These are phyloP conservation scores for Penicillium sp. DNA, from an alignment of 2,329 filamentous ascomycete genomes.

Conservation along the genomic window DNA sequence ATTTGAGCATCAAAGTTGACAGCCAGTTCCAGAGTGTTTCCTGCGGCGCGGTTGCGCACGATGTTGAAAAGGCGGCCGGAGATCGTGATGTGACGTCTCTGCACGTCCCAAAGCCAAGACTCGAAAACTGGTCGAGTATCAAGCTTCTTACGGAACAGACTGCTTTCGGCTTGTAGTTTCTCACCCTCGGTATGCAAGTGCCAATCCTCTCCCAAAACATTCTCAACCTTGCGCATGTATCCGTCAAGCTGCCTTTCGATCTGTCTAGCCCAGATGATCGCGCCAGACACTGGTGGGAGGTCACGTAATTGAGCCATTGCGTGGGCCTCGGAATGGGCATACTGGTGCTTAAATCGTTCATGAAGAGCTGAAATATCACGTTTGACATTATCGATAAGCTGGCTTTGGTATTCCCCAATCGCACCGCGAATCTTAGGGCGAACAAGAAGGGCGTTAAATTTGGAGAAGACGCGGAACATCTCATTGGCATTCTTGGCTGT, in stretches of 20 bases:
- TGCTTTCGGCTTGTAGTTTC: slow-evolving; percentile 88
- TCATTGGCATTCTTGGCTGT: slow-evolving; percentile 97
- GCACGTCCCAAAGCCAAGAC: slow-evolving; percentile 90
- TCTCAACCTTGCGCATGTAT: slow-evolving; percentile 99
- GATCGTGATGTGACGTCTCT: slow-evolving; percentile 86
- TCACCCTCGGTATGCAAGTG: slow-evolving; percentile 91
- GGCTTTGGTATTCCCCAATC: slow-evolving; percentile 96
- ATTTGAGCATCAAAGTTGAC: slow-evolving; percentile 98
- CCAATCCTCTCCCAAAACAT: slow-evolving; percentile 94
- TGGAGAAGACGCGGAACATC: slow-evolving; percentile 99
- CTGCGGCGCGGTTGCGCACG: slow-evolving; percentile 82
- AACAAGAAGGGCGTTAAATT: slow-evolving; percentile 98
- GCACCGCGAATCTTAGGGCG: slow-evolving; percentile 98
- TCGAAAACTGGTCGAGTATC: slow-evolving; percentile 94
- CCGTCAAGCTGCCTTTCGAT: slow-evolving; percentile 94
- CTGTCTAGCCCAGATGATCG: slow-evolving; percentile 96
- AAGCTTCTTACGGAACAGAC: slow-evolving; percentile 93
- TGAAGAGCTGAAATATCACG: slow-evolving; percentile 91
- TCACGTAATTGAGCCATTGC: slow-evolving; percentile 98
- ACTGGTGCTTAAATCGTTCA: slow-evolving; percentile 98
- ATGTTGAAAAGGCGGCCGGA: slow-evolving; percentile 91
- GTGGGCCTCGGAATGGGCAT: slow-evolving; percentile 96
- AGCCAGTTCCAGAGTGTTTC: slow-evolving; percentile 81
- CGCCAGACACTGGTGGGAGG: slow-evolving; percentile 91
- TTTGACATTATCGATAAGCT: slow-evolving; percentile 97